Conservation (phyloP, 2,329 filamentous ascomycete species). For the Xylaria sp. region DNA sequence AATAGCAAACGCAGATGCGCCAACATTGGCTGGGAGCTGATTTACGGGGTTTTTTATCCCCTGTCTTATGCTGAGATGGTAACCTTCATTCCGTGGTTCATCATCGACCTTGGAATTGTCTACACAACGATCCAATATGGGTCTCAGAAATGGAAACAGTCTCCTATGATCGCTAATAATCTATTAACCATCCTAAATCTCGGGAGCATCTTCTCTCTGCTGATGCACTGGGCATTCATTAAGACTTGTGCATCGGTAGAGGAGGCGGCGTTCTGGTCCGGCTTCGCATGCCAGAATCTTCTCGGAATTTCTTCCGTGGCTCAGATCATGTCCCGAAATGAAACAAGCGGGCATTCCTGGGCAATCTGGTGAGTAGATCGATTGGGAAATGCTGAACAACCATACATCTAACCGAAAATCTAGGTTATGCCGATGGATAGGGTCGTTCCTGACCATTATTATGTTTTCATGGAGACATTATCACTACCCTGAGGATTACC, state of each 20-base stretch:
- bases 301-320: neutral
- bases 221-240: constrained; percentile 7
- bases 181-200: neutral
- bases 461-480: constrained; percentile 10
- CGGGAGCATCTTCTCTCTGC: neutral
- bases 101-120: constrained; percentile 10
- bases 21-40: constrained; percentile 14
- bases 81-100: constrained; percentile 1
- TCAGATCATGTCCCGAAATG: constrained; percentile 1
- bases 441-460: neutral
- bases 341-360: constrained; percentile 13
- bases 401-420: neutral
- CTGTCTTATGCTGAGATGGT: constrained; percentile 6
- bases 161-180: neutral
- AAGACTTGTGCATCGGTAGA: neutral
- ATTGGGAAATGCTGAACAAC: neutral
- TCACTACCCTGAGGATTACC: constrained; percentile 12
- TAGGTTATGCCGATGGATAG: constrained; percentile 11
- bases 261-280: constrained; percentile 10
- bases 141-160: constrained; percentile 5
- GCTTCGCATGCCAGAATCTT: constrained; percentile 12
- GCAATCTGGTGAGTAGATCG: constrained; percentile 2
- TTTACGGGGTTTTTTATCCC: constrained; percentile 8
- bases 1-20: constrained; percentile 1
- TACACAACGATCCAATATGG: constrained; percentile 4